These are phyloP conservation scores for Fusarium sp. DNA, from an alignment of 2,329 filamentous ascomycete genomes.

Conservation along the genomic window DNA sequence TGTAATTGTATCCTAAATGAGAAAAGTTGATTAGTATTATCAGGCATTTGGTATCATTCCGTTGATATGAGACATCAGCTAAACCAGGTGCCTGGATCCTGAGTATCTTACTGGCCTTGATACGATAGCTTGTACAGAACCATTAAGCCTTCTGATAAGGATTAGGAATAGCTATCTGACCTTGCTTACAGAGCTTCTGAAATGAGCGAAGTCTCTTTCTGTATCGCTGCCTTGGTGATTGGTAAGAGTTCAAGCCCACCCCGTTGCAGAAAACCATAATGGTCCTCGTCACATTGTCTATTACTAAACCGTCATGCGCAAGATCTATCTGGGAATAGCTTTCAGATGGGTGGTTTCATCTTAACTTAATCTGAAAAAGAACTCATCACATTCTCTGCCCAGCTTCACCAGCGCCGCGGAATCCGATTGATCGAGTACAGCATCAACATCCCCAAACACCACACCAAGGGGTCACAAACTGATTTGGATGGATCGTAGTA, in stretches of 20 bases:
- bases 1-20: background rate
- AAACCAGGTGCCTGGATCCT: background rate
- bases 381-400: background rate
- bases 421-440: background rate
- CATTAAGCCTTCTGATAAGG: background rate
- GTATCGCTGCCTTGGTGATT: background rate
- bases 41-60: background rate
- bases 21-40: background rate
- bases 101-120: background rate
- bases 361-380: background rate
- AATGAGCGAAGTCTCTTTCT: background rate
- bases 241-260: background rate
- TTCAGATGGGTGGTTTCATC: background rate
- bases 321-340: slow-evolving; percentile 5
- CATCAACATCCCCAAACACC: background rate
- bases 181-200: background rate
- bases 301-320: background rate
- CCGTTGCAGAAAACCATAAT: background rate
- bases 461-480: background rate
- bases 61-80: background rate
- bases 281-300: background rate
- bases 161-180: background rate
- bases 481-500: background rate
- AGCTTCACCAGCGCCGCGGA: too few species aligned
- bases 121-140: background rate